Evolutionary conservation across 2,329 filamentous ascomycete genomes (phyloP).

Genomic region (Talaromyces piceae): DNA sequence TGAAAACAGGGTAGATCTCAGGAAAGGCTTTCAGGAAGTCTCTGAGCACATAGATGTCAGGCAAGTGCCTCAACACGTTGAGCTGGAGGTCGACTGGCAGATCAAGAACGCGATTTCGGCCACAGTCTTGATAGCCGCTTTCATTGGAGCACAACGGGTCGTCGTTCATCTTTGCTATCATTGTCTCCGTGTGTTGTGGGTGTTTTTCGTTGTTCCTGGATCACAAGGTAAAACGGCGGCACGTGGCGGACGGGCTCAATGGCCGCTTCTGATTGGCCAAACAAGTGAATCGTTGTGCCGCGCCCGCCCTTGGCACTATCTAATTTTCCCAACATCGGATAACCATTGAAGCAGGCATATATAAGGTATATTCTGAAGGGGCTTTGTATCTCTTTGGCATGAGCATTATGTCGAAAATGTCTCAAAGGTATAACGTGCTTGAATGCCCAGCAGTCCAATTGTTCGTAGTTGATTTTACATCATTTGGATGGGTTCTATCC

Average conservation of each 20-base stretch:
- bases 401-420: too few relatives aligned
- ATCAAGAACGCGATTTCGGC: not conserved
- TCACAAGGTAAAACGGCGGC: too few relatives aligned
- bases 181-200: not conserved
- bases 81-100: conserved; percentile 9
- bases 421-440: too few relatives aligned
- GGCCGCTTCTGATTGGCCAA: not conserved
- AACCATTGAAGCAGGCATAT: too few relatives aligned
- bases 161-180: not conserved
- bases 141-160: not conserved
- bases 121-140: not conserved
- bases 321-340: too few relatives aligned
- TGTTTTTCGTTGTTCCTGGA: not conserved
- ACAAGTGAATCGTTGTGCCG: too few relatives aligned
- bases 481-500: too few relatives aligned
- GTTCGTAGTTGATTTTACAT: too few relatives aligned
- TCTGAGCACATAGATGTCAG: conserved; percentile 9
- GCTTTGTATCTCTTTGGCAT: too few relatives aligned
- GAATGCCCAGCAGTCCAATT: too few relatives aligned
- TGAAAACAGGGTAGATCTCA: conserved; percentile 4
- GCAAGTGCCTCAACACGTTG: conserved; percentile 2
- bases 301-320: too few relatives aligned
- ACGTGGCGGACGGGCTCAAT: not conserved
- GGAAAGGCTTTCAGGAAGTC: conserved; percentile 8
- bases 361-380: too few relatives aligned